Evolutionary conservation across 768 basidiomycete species (phyloP).

Genomic region (Lactarius psammicola): DNA sequence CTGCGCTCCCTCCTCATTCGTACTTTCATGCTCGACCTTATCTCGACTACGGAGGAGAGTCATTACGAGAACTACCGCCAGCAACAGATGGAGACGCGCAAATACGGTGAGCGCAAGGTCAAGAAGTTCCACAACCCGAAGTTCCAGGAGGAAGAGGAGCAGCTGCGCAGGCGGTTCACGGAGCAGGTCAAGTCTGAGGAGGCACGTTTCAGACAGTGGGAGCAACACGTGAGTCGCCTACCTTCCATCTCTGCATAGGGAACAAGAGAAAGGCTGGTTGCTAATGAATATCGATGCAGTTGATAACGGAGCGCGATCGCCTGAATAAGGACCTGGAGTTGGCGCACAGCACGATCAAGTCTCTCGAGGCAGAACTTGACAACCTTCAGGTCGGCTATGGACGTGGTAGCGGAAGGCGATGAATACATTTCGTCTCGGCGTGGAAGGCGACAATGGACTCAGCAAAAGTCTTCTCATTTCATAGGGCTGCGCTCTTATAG

Average conservation of each 20-base stretch:
- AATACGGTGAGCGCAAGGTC: conserved; percentile 97
- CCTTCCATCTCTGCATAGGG: background rate
- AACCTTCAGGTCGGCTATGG: conserved; percentile 84
- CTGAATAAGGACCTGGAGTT: conserved; percentile 98
- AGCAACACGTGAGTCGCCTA: conserved; percentile 77
- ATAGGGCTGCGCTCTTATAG: conserved; percentile 14
- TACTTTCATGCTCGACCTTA: conserved; percentile 98
- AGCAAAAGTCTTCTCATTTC: conserved; percentile 4
- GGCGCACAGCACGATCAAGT: conserved; percentile 89
- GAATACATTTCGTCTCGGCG: conserved; percentile 20
- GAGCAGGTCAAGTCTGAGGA: conserved; percentile 99
- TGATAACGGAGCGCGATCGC: conserved; percentile 96
- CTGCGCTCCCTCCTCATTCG: conserved; percentile 92
- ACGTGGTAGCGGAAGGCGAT: conserved; percentile 67
- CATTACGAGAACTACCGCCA: conserved; percentile 99
- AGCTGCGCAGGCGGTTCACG: conserved; percentile 94
- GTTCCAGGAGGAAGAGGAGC: conserved; percentile 99
- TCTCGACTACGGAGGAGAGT: conserved; percentile 90
- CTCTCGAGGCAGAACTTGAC: conserved; percentile 87
- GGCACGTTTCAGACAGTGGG: conserved; percentile 97
- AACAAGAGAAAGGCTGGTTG: background rate
- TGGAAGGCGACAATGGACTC: background rate
- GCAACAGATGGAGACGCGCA: conserved; percentile 99
- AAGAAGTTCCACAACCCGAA: conserved; percentile 99
- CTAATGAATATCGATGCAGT: conserved; percentile 47